Percentiles rank a stretch among this genome's conserved stretches.
Evolutionary conservation across 2,329 filamentous ascomycete species (phyloP).

Genomic region (Fusarium sp.): DNA sequence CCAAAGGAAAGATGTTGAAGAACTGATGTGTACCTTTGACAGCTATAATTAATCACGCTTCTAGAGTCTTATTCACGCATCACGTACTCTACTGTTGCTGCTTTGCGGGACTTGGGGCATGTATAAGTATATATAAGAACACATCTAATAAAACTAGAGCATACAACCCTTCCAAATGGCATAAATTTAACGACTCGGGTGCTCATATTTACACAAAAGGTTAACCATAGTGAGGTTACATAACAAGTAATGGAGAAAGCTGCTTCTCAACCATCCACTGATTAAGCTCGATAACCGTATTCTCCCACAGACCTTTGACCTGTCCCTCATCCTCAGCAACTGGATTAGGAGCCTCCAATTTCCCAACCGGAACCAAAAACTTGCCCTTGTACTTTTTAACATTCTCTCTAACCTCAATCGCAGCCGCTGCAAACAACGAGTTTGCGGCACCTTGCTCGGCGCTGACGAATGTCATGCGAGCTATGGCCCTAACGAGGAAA

Average conservation of each 20-base stretch:
- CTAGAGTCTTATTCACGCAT: too few species aligned
- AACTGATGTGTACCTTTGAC: too few species aligned
- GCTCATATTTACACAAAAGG: too few species aligned
- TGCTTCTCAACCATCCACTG: neutral
- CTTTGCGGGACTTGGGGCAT: too few species aligned
- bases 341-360: neutral
- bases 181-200: too few species aligned
- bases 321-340: neutral
- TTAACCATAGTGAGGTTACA: neutral
- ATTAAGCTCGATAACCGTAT: constrained; percentile 4
- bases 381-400: neutral
- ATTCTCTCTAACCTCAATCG: neutral
- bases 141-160: too few species aligned
- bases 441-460: constrained; percentile 6
- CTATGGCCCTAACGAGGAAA: neutral
- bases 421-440: constrained; percentile 12
- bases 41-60: too few species aligned
- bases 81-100: too few species aligned
- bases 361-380: constrained; percentile 4
- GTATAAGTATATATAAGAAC: too few species aligned
- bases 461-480: neutral
- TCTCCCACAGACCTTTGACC: neutral
- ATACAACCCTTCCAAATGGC: too few species aligned
- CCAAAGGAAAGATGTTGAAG: too few species aligned
- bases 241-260: neutral